Percentiles rank a stretch among this genome's conserved stretches.
Conservation (phyloP, 1,284 basidiomycete species). For the Moesziomyces parantarcticus region DNA sequence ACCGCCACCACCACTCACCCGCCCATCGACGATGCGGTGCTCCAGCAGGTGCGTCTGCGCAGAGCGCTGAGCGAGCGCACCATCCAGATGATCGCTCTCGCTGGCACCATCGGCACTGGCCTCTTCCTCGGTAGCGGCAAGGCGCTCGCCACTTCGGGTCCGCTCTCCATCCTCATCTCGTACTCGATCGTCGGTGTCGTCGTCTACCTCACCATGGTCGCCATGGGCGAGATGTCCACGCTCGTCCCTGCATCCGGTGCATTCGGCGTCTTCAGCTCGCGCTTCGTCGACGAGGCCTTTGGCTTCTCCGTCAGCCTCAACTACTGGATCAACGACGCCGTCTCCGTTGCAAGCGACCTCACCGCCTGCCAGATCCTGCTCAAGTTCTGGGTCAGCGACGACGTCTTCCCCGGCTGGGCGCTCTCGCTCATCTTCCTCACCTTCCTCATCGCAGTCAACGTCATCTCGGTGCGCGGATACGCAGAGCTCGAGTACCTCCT, state of each 20-base stretch:
- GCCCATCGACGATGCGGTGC: conserved; percentile 20
- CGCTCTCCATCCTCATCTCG: conserved; percentile 68
- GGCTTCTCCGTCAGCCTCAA: conserved; percentile 47
- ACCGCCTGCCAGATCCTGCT: conserved; percentile 66
- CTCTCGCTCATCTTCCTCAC: conserved; percentile 69
- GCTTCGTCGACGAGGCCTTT: conserved; percentile 49
- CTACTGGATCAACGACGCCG: conserved; percentile 55
- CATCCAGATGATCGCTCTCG: conserved; percentile 71
- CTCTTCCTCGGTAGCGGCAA: conserved; percentile 70
- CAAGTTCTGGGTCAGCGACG: conserved; percentile 37
- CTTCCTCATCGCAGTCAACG: conserved; percentile 56
- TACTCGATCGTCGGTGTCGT: conserved; percentile 62
- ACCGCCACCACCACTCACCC: conserved; percentile 13
- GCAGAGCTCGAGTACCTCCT: conserved; percentile 72
- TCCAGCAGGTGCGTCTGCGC: conserved; percentile 45
- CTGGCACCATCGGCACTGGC: conserved; percentile 72
- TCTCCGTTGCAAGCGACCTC: conserved; percentile 71
- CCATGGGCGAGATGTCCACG: conserved; percentile 62
- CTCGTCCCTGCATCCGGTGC: conserved; percentile 59
- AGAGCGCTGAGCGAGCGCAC: conserved; percentile 54
- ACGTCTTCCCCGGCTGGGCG: conserved; percentile 36
- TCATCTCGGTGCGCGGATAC: conserved; percentile 75
- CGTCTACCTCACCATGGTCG: conserved; percentile 68
- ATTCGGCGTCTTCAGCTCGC: conserved; percentile 56
- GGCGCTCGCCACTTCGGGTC: conserved; percentile 70